A percentile compares a stretch with the other conserved stretches of the same genome.
Conservation (phyloP, 2,329 filamentous ascomycete species). For the Monosporascus sp. region DNA sequence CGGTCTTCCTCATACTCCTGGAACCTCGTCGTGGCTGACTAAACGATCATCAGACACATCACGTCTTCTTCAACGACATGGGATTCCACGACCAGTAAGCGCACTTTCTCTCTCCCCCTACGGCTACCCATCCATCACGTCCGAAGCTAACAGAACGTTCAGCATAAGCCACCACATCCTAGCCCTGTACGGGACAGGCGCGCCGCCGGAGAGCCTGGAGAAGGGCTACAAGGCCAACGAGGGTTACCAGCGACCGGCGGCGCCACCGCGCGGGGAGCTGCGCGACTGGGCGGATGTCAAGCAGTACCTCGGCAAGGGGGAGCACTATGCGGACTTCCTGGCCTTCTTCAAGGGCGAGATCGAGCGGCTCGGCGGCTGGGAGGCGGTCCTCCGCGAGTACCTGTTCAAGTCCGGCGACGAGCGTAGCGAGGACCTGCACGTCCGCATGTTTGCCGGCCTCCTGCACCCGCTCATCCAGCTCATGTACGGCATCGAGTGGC, state of each 20-base stretch:
- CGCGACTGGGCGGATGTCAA: conserved; percentile 51
- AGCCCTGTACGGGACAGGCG: conserved; percentile 70
- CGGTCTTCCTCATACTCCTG: conserved; percentile 5
- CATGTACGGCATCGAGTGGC: conserved; percentile 78
- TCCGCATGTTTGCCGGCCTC: conserved; percentile 63
- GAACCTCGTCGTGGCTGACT: conserved; percentile 2
- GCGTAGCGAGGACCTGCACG: conserved; percentile 62
- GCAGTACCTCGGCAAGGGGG: conserved; percentile 54
- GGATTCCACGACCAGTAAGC: conserved; percentile 78
- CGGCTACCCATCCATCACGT: neutral
- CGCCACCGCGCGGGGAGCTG: conserved; percentile 48
- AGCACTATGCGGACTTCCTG: conserved; percentile 67
- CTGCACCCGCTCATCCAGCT: conserved; percentile 80
- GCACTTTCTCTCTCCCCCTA: neutral
- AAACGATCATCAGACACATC: conserved; percentile 42
- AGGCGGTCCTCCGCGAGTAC: conserved; percentile 58
- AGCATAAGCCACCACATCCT: conserved; percentile 70
- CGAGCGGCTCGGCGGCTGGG: conserved; percentile 55
- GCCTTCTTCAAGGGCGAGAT: conserved; percentile 73
- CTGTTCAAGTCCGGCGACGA: conserved; percentile 59
- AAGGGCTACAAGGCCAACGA: conserved; percentile 60
- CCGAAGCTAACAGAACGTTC: conserved; percentile 4
- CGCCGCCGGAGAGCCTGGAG: conserved; percentile 53
- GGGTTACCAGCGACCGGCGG: conserved; percentile 57
- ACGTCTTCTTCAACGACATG: conserved; percentile 72